Evolutionary conservation across 345 rosid genomes (phyloP).

Genomic region (Sonneratia alba): DNA sequence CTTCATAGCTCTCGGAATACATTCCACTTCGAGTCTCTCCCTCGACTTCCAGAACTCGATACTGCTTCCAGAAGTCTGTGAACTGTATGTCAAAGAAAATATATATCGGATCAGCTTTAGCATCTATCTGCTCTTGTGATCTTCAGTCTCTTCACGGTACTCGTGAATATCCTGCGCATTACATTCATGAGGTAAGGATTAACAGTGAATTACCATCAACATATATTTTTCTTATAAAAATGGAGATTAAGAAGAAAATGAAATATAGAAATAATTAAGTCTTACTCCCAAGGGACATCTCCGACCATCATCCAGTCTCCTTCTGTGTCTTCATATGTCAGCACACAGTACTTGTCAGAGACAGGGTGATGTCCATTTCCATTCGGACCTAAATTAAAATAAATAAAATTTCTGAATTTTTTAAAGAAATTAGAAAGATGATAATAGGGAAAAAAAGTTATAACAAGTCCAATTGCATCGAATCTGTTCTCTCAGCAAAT

Average conservation of each 20-base stretch:
- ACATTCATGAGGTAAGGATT: too few species aligned
- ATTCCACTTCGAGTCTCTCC: too few species aligned
- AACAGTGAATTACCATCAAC: too few species aligned
- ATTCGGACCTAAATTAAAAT: conserved; percentile 12
- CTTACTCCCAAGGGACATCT: conserved; percentile 61
- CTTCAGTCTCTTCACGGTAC: conserved; percentile 38
- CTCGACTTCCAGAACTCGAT: too few species aligned
- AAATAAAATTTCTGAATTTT: too few species aligned
- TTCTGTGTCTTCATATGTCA: conserved; percentile 54
- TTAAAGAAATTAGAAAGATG: too few species aligned
- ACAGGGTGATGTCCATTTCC: background rate
- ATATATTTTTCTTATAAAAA: background rate
- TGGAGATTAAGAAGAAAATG: background rate
- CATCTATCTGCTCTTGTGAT: conserved; percentile 37
- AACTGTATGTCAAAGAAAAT: background rate
- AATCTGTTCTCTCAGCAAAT: background rate
- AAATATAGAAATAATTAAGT: background rate
- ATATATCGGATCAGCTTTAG: conserved; percentile 4
- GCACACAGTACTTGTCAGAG: conserved; percentile 14
- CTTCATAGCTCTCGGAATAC: too few species aligned
- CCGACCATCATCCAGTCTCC: conserved; percentile 66
- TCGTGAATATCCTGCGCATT: conserved; percentile 26
- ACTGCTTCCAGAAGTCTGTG: too few species aligned
- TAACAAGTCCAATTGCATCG: too few species aligned
- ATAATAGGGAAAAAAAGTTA: too few species aligned